Percentiles rank a stretch among this genome's conserved stretches.
phyloP scores from a whole-genome alignment of 306 rosid genomes.

The Malus fusca region DNA sequence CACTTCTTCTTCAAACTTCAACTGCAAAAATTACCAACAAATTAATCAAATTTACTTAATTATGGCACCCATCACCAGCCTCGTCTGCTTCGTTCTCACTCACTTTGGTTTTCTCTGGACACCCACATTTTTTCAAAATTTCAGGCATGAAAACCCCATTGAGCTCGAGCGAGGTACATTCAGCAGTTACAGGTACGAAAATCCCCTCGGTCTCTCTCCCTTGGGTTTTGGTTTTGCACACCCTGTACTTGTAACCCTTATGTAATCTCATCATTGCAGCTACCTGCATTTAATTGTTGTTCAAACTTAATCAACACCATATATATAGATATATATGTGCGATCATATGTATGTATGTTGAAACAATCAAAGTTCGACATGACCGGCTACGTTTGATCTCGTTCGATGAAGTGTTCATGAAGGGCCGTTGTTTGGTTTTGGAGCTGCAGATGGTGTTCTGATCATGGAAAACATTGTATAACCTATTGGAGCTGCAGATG shows the following conservation, averaged over 20 bases:
- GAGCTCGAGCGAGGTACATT: neutral
- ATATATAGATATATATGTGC: neutral
- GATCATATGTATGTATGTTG: neutral
- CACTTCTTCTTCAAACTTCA: neutral
- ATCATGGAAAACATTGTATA: neutral
- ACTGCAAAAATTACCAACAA: neutral
- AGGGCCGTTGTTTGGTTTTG: neutral
- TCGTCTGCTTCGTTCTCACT: conserved; percentile 8
- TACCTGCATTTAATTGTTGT: neutral
- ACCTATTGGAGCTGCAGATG: neutral
- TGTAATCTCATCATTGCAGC: neutral
- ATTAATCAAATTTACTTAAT: neutral
- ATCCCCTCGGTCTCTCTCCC: neutral
- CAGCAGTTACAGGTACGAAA: neutral
- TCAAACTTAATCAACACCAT: neutral
- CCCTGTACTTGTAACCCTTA: neutral
- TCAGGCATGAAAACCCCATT: neutral
- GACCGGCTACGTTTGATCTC: neutral
- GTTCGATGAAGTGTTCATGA: neutral
- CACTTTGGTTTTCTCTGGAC: neutral
- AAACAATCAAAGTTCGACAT: neutral
- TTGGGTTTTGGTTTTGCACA: neutral
- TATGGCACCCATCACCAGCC: conserved; percentile 27
- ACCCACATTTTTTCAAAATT: neutral
- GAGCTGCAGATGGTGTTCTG: neutral